Evolutionary conservation across 2,329 filamentous ascomycete genomes (phyloP).

Genomic region (Basipetospora chlamydospora): DNA sequence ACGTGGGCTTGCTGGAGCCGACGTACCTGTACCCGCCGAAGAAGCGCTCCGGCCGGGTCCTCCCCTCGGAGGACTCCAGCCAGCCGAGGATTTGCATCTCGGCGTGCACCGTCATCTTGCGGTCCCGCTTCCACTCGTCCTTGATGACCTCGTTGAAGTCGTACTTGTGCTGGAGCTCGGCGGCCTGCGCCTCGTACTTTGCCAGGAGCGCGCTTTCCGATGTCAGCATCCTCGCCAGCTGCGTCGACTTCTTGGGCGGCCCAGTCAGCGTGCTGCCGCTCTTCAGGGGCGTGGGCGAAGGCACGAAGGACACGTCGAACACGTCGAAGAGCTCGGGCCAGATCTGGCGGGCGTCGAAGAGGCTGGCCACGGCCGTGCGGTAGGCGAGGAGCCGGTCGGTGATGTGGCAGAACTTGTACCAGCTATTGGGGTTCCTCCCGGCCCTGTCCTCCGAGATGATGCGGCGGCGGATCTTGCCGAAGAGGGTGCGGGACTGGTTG

Average conservation of each 20-base stretch:
- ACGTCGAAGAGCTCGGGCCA: slow-evolving; percentile 19
- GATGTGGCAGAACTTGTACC: slow-evolving; percentile 17
- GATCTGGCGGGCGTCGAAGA: slow-evolving; percentile 10
- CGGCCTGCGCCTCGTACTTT: slow-evolving; percentile 7
- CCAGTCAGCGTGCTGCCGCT: slow-evolving; percentile 9
- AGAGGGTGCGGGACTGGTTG: background rate
- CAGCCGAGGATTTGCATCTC: slow-evolving; percentile 19
- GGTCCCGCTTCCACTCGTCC: slow-evolving; percentile 7
- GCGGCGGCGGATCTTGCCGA: slow-evolving; percentile 10
- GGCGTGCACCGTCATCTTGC: slow-evolving; percentile 19
- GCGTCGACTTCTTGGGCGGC: slow-evolving; percentile 9
- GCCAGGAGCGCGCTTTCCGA: background rate
- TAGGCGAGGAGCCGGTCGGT: slow-evolving; percentile 14
- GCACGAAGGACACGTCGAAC: slow-evolving; percentile 13
- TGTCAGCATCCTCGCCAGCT: slow-evolving; percentile 13
- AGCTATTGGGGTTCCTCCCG: slow-evolving; percentile 5
- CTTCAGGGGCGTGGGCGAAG: slow-evolving; percentile 13
- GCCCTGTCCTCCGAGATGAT: slow-evolving; percentile 10
- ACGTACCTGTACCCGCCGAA: slow-evolving; percentile 21
- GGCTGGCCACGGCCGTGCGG: slow-evolving; percentile 6
- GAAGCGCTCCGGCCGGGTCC: slow-evolving; percentile 10
- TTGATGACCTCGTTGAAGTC: slow-evolving; percentile 13
- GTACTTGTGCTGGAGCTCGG: slow-evolving; percentile 11
- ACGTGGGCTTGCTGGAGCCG: slow-evolving; percentile 26
- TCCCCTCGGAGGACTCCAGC: slow-evolving; percentile 6